Conservation (phyloP, 2,329 filamentous ascomycete genomes). For the Zymoseptoria ardabiliae region DNA sequence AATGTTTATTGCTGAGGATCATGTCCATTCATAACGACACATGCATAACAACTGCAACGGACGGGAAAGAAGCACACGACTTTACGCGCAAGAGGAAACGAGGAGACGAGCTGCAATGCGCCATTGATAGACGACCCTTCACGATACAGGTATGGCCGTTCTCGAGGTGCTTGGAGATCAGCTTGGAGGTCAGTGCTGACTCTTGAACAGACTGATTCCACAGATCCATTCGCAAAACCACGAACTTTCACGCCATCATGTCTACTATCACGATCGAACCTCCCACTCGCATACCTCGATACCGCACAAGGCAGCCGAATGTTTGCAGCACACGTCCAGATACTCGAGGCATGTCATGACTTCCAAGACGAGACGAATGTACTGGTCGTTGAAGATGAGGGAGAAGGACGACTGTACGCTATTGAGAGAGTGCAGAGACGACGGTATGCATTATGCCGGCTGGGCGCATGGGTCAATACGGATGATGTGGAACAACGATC, state of each 20-base stretch:
- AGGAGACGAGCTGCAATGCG: slow-evolving; percentile 10
- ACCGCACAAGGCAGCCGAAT: slow-evolving; percentile 47
- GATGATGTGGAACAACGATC: slow-evolving; percentile 40
- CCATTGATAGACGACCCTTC: slow-evolving; percentile 22
- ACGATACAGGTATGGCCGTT: slow-evolving; percentile 16
- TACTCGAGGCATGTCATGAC: slow-evolving; percentile 53
- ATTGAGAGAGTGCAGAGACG: slow-evolving; percentile 58
- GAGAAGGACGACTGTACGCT: slow-evolving; percentile 49
- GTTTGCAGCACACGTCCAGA: slow-evolving; percentile 56
- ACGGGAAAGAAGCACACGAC: slow-evolving; percentile 1
- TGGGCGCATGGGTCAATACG: slow-evolving; percentile 60
- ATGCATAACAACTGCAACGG: slow-evolving; percentile 9
- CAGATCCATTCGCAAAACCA: slow-evolving; percentile 20
- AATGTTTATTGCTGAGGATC: slow-evolving; percentile 3
- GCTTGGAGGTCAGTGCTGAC: slow-evolving; percentile 4
- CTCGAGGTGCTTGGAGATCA: background rate
- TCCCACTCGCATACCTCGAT: slow-evolving; percentile 57
- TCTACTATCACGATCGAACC: slow-evolving; percentile 52
- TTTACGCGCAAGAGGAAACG: slow-evolving; percentile 11
- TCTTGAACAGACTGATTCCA: slow-evolving; percentile 11
- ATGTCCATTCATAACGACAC: slow-evolving; percentile 15
- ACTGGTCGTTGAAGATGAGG: slow-evolving; percentile 55
- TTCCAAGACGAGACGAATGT: slow-evolving; percentile 43
- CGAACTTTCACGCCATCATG: slow-evolving; percentile 24
- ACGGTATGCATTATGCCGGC: slow-evolving; percentile 60